Evolutionary conservation across 208 protist genomes (phyloP).

Genomic region (Acanthamoeba rhysodes): DNA sequence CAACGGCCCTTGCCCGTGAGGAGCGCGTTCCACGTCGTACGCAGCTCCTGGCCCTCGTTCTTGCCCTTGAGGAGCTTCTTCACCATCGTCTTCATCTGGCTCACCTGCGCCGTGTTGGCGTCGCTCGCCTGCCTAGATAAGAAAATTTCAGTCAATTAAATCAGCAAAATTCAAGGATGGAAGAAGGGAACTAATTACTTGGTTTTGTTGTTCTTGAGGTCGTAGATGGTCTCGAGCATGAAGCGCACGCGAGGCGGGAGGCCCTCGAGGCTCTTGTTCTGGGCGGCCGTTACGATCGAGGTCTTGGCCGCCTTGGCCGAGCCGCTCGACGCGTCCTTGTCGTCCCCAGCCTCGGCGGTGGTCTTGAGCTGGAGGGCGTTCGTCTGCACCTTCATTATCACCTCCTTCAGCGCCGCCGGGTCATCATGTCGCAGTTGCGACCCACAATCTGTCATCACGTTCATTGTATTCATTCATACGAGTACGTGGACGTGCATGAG

Average conservation of each 20-base stretch:
- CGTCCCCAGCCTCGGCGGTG: neutral
- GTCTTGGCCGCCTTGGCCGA: neutral
- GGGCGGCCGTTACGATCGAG: neutral
- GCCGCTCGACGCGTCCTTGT: neutral
- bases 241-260: conserved; percentile 56
- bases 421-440: conserved; percentile 26
- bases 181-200: neutral
- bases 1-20: conserved; percentile 52
- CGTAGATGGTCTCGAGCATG: conserved; percentile 72
- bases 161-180: too few species aligned
- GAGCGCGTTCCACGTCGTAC: neutral
- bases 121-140: conserved; percentile 6
- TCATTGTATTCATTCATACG: too few species aligned
- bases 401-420: conserved; percentile 58
- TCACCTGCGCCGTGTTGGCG: conserved; percentile 17
- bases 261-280: conserved; percentile 51
- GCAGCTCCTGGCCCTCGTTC: neutral
- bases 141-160: too few species aligned
- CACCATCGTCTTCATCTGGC: conserved; percentile 24
- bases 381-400: conserved; percentile 50
- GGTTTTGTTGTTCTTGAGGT: conserved; percentile 70
- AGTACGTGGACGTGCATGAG: too few species aligned
- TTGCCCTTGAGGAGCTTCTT: conserved; percentile 43
- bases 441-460: neutral
- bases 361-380: conserved; percentile 11